Conservation (phyloP, 495 filamentous ascomycete genomes). For the Articulospora tetracladia region DNA sequence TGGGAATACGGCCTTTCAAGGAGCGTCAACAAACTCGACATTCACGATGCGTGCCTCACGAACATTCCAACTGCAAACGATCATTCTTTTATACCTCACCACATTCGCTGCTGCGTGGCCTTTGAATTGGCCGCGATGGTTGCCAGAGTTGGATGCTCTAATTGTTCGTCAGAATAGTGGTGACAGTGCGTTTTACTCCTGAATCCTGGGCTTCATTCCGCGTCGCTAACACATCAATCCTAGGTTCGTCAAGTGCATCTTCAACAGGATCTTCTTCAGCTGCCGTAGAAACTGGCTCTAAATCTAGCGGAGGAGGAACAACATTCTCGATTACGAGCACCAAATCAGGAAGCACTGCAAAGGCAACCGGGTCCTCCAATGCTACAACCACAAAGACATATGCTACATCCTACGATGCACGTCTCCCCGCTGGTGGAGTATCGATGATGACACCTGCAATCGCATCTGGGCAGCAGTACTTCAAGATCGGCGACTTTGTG, state of each 20-base stretch:
- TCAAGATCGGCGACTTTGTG: slow-evolving; percentile 81
- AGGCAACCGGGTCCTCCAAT: neutral
- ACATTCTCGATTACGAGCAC: neutral
- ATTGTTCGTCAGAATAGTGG: slow-evolving; percentile 26
- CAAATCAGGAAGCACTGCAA: neutral
- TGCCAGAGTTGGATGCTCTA: slow-evolving; percentile 28
- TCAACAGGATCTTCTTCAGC: neutral
- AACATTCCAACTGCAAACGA: slow-evolving; percentile 16
- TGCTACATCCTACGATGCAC: slow-evolving; percentile 52
- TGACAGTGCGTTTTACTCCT: slow-evolving; percentile 9
- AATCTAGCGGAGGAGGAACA: neutral
- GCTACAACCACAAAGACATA: slow-evolving; percentile 31
- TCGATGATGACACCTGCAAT: slow-evolving; percentile 73
- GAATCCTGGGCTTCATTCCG: neutral
- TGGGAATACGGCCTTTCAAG: neutral
- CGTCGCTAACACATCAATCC: neutral
- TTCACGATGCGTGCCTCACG: slow-evolving; percentile 22
- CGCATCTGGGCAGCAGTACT: slow-evolving; percentile 61
- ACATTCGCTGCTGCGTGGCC: slow-evolving; percentile 48
- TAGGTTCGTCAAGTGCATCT: neutral
- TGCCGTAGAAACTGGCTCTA: neutral
- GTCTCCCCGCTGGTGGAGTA: slow-evolving; percentile 66
- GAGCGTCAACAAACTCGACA: slow-evolving; percentile 13
- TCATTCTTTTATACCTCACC: slow-evolving; percentile 40
- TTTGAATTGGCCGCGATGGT: slow-evolving; percentile 32